Evolutionary conservation across 306 rosid species (phyloP), one percentile per base, ranked within the genome.

Genomic region (Leucaena leucocephala): DNA sequence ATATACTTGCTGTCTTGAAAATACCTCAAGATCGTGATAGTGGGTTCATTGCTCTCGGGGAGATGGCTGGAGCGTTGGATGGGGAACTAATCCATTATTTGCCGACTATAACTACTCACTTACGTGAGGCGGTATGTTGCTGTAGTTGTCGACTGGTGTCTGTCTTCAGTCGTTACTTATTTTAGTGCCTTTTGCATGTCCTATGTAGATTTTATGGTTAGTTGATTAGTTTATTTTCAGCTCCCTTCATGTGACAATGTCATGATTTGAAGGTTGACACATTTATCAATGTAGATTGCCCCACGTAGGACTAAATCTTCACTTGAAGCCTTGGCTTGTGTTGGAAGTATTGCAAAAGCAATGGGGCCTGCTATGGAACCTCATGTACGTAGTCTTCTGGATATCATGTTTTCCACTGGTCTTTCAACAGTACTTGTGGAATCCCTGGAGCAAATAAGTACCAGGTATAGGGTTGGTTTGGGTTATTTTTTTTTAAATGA

Each of bases 31-130:
- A 95, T 74, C 98, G 99, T 63, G 97, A 93, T 80, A 93, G 97
- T 87, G 99, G 98, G 71, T 95, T 95, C 88, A 84, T 89, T 86
- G 99, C 99, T 76, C 99, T 95, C 2, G 99, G 99, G 77, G 99
- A 95, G 92, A 95, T 95, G 98, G 99, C 99, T 74, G 97, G 92
- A 78, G 99, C 99, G 19, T 84, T 95, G 89, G 98, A 92, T 81
- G 97, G 98, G 85, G 99, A 93, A 79, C 98, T 95, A 17, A 73
- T 88, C 69, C 76, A 83, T 85, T 95, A 95, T 88, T 91, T 95
- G 94, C 97, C 97, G 80, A 90, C 89, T 74, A 95, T 95, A 44
- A 86, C 87, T 38, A 55, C 86, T 83, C 99, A 91, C 86, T 85
- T 95, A 79, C 99, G 96, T 58, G 99, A 95, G 40, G 98, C 99